Conservation (phyloP, 805 yeast species). For the Isabelozyma pseudorhagii region DNA sequence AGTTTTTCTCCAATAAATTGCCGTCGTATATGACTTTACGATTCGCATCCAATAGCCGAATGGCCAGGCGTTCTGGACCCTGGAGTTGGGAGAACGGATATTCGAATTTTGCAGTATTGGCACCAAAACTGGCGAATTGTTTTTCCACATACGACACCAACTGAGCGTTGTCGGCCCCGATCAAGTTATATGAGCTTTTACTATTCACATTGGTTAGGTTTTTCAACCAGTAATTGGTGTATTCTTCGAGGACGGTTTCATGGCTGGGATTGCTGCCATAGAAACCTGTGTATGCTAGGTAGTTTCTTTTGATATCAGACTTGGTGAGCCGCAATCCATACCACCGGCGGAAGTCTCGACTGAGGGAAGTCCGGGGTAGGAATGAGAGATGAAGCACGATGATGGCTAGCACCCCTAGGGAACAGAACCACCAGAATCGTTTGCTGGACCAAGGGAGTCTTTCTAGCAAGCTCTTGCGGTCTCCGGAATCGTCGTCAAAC, state of each 20-base stretch:
- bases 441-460: conserved; percentile 20
- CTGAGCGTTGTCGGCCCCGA: conserved; percentile 23
- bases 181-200: conserved; percentile 15
- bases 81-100: conserved; percentile 12
- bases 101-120: conserved; percentile 13
- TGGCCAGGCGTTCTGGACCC: conserved; percentile 23
- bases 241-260: conserved; percentile 17
- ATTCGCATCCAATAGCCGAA: conserved; percentile 20
- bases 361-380: conserved; percentile 79
- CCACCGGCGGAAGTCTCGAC: conserved; percentile 74
- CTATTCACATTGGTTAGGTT: conserved; percentile 24
- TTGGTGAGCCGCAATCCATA: conserved; percentile 64
- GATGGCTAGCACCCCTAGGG: conserved; percentile 50
- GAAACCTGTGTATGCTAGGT: conserved; percentile 34
- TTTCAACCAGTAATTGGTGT: conserved; percentile 22
- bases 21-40: conserved; percentile 23
- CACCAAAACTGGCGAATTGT: conserved; percentile 26
- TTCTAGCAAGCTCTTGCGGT: background rate
- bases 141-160: conserved; percentile 21
- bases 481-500: background rate
- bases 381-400: conserved; percentile 64
- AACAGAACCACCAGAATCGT: conserved; percentile 44
- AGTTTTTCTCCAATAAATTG: conserved; percentile 18
- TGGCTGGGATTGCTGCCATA: conserved; percentile 8
- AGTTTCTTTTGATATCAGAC: conserved; percentile 66